phyloP scores from a whole-genome alignment of 164 flowering plant genomes.

The Aristolochia californica region DNA sequence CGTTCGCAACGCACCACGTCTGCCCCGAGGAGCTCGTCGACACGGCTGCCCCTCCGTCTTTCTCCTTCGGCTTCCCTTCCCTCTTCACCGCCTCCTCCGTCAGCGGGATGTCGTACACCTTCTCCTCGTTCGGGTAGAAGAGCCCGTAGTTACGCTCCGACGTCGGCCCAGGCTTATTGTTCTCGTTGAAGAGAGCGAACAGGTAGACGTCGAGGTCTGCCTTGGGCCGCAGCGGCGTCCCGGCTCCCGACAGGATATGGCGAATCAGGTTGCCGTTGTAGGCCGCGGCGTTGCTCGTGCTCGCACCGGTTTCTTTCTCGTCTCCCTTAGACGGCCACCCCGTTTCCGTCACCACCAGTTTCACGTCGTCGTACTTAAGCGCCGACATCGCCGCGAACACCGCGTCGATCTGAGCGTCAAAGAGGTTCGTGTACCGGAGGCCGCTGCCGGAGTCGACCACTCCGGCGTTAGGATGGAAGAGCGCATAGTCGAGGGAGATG shows the following conservation, averaged over 20 bases:
- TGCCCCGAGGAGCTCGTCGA: constrained; percentile 23
- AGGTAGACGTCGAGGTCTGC: constrained; percentile 44
- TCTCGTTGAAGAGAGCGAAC: constrained; percentile 85
- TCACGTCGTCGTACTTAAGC: constrained; percentile 34
- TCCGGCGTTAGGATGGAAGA: constrained; percentile 46
- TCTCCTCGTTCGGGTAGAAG: constrained; percentile 62
- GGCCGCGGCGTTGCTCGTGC: constrained; percentile 55
- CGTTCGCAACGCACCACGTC: constrained; percentile 85
- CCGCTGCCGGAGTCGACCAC: constrained; percentile 63
- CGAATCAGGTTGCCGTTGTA: constrained; percentile 68
- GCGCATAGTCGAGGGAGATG: constrained; percentile 76
- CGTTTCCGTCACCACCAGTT: constrained; percentile 58
- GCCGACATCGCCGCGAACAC: constrained; percentile 69
- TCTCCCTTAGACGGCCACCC: constrained; percentile 96
- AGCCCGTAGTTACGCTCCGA: constrained; percentile 89
- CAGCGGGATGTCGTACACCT: constrained; percentile 60
- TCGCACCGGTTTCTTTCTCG: constrained; percentile 55
- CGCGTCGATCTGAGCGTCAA: constrained; percentile 91
- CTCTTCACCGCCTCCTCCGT: constrained; percentile 15
- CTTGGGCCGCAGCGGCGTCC: constrained; percentile 68
- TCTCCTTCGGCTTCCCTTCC: constrained; percentile 10
- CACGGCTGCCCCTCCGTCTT: constrained; percentile 18
- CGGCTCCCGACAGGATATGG: constrained; percentile 42
- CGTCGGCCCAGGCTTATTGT: constrained; percentile 67
- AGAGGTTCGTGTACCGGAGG: constrained; percentile 43